These are phyloP conservation scores for Brassica balearica DNA, from an alignment of 441 rosid species.

Conservation along the genomic window DNA sequence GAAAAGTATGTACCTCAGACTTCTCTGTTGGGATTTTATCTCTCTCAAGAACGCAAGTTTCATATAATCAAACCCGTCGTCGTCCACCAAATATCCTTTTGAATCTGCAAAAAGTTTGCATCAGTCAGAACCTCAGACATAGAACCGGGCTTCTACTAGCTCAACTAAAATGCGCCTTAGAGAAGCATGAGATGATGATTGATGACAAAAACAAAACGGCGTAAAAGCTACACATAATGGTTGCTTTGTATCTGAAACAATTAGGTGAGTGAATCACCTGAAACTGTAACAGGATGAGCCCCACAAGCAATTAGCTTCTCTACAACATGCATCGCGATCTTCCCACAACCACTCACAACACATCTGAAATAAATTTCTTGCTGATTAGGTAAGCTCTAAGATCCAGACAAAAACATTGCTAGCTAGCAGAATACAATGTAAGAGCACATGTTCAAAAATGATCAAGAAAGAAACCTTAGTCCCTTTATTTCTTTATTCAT, in stretches of 20 bases:
- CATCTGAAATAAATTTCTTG: constrained; percentile 55
- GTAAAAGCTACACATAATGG: not conserved
- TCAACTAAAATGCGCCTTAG: not conserved
- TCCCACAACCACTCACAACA: constrained; percentile 96
- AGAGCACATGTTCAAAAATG: constrained; percentile 19
- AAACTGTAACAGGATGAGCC: constrained; percentile 88
- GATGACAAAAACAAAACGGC: constrained; percentile 3
- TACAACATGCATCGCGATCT: constrained; percentile 97
- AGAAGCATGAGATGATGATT: constrained; percentile 12
- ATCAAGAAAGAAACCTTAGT: constrained; percentile 64
- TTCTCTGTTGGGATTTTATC: constrained; percentile 94
- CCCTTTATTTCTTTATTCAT: constrained; percentile 97
- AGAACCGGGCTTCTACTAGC: no score
- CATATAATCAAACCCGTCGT: constrained; percentile 96
- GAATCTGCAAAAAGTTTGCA: constrained; percentile 63
- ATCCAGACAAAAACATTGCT: constrained; percentile 2
- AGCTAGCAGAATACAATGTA: not conserved
- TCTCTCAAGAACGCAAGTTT: constrained; percentile 96
- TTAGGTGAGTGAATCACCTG: constrained; percentile 62
- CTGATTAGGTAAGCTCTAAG: constrained; percentile 11
- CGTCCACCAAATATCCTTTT: constrained; percentile 96
- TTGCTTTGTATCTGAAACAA: not conserved
- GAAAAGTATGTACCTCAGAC: constrained; percentile 64
- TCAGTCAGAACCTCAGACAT: constrained; percentile 7
- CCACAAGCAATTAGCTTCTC: constrained; percentile 98